A percentile compares a stretch with the other conserved stretches of the same genome.
These are phyloP conservation scores for Aspergillus leporis DNA, from an alignment of 495 filamentous ascomycete genomes.

Conservation along the genomic window DNA sequence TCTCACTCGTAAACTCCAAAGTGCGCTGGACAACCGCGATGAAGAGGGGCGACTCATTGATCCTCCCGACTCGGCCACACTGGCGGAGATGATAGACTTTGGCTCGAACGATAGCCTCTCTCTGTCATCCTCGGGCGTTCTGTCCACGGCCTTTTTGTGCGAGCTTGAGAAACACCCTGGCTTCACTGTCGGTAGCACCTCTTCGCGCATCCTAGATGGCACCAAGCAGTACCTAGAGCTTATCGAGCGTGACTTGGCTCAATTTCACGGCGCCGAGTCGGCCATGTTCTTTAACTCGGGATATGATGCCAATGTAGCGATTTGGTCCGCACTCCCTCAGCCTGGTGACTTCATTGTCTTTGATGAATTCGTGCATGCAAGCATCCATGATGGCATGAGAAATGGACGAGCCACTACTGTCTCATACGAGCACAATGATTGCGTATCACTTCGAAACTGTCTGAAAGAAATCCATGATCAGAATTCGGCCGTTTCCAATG, in stretches of 20 bases:
- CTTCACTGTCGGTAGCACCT: constrained; percentile 15
- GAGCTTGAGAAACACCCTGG: constrained; percentile 19
- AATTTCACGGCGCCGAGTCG: constrained; percentile 55
- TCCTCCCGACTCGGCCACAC: neutral
- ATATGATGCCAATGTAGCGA: constrained; percentile 65
- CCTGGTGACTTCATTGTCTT: constrained; percentile 61
- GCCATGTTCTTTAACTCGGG: constrained; percentile 67
- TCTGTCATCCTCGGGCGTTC: constrained; percentile 14
- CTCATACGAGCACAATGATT: constrained; percentile 49
- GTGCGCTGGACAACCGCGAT: constrained; percentile 7
- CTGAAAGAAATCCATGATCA: constrained; percentile 24
- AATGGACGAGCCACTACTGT: constrained; percentile 46
- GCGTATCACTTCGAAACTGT: constrained; percentile 33
- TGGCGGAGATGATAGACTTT: constrained; percentile 18
- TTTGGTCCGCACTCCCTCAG: constrained; percentile 62
- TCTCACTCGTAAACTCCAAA: constrained; percentile 4
- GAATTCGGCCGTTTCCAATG: constrained; percentile 6
- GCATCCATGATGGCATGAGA: constrained; percentile 67
- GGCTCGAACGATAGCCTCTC: constrained; percentile 25
- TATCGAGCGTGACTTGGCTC: constrained; percentile 57
- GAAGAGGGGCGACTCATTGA: constrained; percentile 7
- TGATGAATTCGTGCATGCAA: constrained; percentile 69
- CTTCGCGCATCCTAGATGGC: constrained; percentile 16
- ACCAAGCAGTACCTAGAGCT: constrained; percentile 43
- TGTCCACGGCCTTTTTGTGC: constrained; percentile 14